These are phyloP conservation scores for Colletotrichum sojae DNA, from an alignment of 2,329 filamentous ascomycete species.

Conservation along the genomic window DNA sequence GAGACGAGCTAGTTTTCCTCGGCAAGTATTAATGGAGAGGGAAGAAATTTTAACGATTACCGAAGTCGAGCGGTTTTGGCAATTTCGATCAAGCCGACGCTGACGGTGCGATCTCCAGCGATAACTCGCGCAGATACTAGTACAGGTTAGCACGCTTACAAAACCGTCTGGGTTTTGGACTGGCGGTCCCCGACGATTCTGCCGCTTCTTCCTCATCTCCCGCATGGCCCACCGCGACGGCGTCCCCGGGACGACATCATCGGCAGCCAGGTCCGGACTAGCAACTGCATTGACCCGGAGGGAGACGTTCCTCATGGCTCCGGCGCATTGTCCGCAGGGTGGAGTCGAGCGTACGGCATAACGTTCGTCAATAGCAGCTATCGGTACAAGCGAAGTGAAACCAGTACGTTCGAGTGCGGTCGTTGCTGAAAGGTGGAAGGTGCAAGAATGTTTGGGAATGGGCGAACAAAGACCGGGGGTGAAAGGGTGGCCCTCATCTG, in stretches of 20 bases:
- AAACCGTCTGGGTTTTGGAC: conserved; percentile 55
- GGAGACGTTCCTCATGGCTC: conserved; percentile 58
- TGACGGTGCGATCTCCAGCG: conserved; percentile 51
- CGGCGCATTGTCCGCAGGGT: conserved; percentile 60
- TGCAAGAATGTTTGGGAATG: conserved; percentile 12
- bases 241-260: conserved; percentile 57
- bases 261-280: conserved; percentile 44
- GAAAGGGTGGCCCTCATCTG: too few relatives aligned
- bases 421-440: conserved; percentile 47
- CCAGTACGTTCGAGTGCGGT: conserved; percentile 45
- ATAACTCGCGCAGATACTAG: conserved; percentile 63
- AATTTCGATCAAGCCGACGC: too few relatives aligned
- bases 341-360: conserved; percentile 53
- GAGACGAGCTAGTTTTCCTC: too few relatives aligned
- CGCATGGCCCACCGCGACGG: conserved; percentile 66
- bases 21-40: too few relatives aligned
- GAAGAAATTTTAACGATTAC: too few relatives aligned
- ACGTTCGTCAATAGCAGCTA: conserved; percentile 46
- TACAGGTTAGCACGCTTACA: conserved; percentile 60
- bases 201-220: conserved; percentile 66
- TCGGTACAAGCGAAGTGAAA: not conserved
- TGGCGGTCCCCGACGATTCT: conserved; percentile 55
- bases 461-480: too few relatives aligned
- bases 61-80: too few relatives aligned
- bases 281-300: conserved; percentile 50